These are phyloP conservation scores for Filosporella fistucella DNA, from an alignment of 495 filamentous ascomycete species.

Conservation along the genomic window DNA sequence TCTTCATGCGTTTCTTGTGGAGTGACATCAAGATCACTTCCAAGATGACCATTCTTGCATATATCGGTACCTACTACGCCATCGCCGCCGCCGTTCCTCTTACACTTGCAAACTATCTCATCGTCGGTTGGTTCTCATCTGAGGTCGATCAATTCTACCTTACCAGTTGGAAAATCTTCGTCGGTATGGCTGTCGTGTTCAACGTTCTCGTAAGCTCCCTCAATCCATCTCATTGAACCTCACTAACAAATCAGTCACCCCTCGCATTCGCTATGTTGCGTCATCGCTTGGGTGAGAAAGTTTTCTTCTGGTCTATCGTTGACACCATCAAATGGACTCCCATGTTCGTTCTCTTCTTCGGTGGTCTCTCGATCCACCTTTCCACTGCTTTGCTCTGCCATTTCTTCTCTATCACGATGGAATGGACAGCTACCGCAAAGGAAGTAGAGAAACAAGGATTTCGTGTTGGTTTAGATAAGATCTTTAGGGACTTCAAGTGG, in stretches of 20 bases:
- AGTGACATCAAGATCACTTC: slow-evolving; percentile 47
- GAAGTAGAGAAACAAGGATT: slow-evolving; percentile 42
- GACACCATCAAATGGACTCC: slow-evolving; percentile 60
- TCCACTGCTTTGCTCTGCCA: slow-evolving; percentile 53
- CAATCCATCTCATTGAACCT: neutral
- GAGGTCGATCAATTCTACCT: slow-evolving; percentile 48
- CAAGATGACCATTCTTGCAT: slow-evolving; percentile 57
- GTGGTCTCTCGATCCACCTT: slow-evolving; percentile 58
- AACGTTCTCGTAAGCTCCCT: slow-evolving; percentile 1
- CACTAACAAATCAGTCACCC: neutral
- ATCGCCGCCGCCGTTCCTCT: slow-evolving; percentile 60
- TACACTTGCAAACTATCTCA: slow-evolving; percentile 55
- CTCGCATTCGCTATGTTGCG: slow-evolving; percentile 15
- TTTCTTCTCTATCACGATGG: slow-evolving; percentile 56
- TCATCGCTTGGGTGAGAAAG: slow-evolving; percentile 12
- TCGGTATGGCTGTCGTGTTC: slow-evolving; percentile 39
- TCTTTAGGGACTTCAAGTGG: slow-evolving; percentile 17
- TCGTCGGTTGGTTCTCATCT: slow-evolving; percentile 45
- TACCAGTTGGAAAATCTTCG: slow-evolving; percentile 44
- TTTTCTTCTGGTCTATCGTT: slow-evolving; percentile 30
- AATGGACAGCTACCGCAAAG: slow-evolving; percentile 57
- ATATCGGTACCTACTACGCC: slow-evolving; percentile 65
- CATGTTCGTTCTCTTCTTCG: slow-evolving; percentile 57
- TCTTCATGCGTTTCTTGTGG: slow-evolving; percentile 46
- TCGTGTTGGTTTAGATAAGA: slow-evolving; percentile 10